Evolutionary conservation across 2,329 filamentous ascomycete species (phyloP).

Genomic region (Botrytis fragariae): DNA sequence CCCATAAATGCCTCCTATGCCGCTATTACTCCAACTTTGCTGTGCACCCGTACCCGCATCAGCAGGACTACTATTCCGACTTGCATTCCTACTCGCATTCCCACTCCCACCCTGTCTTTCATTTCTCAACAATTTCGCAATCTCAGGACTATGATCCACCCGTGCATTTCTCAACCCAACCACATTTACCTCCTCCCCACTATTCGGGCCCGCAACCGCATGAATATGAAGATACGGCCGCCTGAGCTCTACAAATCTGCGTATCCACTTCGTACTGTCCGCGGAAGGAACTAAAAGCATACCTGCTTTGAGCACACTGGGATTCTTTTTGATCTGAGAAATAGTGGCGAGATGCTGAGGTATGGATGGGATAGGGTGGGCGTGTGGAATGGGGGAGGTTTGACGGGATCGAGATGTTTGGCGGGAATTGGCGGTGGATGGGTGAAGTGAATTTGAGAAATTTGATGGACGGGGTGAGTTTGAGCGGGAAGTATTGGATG

Average conservation of each 20-base stretch:
- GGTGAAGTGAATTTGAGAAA: constrained; percentile 12
- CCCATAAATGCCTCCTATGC: constrained; percentile 25
- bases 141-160: constrained; percentile 89
- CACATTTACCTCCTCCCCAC: constrained; percentile 86
- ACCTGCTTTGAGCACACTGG: constrained; percentile 77
- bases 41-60: neutral
- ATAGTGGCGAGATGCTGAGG: constrained; percentile 71
- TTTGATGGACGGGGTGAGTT: constrained; percentile 26
- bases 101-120: constrained; percentile 22
- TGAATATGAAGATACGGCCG: constrained; percentile 91
- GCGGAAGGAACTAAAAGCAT: constrained; percentile 84
- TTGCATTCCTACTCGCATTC: neutral
- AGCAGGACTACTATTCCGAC: neutral
- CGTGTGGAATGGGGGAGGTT: neutral
- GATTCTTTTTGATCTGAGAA: constrained; percentile 76
- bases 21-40: constrained; percentile 31
- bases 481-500: constrained; percentile 42
- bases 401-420: constrained; percentile 12
- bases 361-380: constrained; percentile 31
- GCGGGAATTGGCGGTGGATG: constrained; percentile 34
- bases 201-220: constrained; percentile 55
- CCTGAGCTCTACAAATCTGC: constrained; percentile 88
- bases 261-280: constrained; percentile 80
- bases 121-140: constrained; percentile 66
- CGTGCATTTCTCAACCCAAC: constrained; percentile 85